Conservation (phyloP, 495 filamentous ascomycete species). For the Chaetomidium leptoderma region DNA sequence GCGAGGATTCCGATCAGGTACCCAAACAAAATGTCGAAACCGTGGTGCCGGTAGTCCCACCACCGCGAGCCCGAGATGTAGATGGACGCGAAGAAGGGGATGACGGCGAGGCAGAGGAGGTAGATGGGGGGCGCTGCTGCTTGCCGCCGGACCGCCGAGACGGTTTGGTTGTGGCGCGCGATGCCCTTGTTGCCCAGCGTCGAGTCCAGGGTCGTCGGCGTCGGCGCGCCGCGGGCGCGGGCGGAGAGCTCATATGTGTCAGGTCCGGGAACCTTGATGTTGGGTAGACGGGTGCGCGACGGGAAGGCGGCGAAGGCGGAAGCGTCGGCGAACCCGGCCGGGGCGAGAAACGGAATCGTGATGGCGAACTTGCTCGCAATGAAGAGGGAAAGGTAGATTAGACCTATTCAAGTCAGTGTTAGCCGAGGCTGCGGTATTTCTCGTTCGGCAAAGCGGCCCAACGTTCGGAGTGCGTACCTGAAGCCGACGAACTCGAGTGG, state of each 20-base stretch:
- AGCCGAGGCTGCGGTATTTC: neutral
- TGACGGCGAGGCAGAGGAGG: slow-evolving; percentile 63
- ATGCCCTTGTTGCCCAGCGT: slow-evolving; percentile 33
- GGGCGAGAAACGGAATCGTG: slow-evolving; percentile 54
- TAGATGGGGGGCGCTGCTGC: slow-evolving; percentile 66
- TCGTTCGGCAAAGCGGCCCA: neutral
- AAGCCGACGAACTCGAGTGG: slow-evolving; percentile 59
- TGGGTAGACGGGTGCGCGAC: slow-evolving; percentile 35
- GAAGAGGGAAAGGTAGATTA: slow-evolving; percentile 75
- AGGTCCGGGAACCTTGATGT: slow-evolving; percentile 18
- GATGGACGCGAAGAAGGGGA: slow-evolving; percentile 54
- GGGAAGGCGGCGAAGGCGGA: slow-evolving; percentile 46
- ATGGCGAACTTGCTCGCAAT: slow-evolving; percentile 59
- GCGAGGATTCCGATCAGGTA: slow-evolving; percentile 56
- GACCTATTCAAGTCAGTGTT: slow-evolving; percentile 31
- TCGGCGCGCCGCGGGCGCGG: slow-evolving; percentile 18
- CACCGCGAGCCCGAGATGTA: slow-evolving; percentile 57
- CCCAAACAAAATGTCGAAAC: slow-evolving; percentile 82
- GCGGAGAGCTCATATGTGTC: slow-evolving; percentile 31
- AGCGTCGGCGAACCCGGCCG: slow-evolving; percentile 32
- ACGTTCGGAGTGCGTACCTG: slow-evolving; percentile 37
- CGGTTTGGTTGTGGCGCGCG: slow-evolving; percentile 42
- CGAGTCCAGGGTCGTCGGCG: slow-evolving; percentile 27
- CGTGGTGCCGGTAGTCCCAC: slow-evolving; percentile 83
- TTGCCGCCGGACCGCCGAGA: slow-evolving; percentile 52